Evolutionary conservation across 495 filamentous ascomycete genomes (phyloP), one percentile per base, ranked within the genome.

Genomic region (Lasiosphaeria hispida): DNA sequence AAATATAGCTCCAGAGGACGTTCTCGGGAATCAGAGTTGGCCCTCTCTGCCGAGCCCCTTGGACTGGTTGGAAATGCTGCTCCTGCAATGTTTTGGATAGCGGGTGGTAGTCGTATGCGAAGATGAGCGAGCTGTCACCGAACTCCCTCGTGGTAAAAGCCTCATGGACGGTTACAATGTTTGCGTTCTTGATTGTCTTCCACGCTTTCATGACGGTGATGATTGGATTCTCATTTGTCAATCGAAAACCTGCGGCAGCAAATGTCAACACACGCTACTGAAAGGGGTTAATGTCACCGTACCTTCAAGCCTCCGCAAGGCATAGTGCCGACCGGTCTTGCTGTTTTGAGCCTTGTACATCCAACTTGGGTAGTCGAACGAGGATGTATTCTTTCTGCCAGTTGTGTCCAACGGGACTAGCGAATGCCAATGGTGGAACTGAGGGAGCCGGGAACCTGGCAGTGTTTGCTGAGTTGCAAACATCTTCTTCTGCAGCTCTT

Each of bases 31-130:
- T 78, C 36, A 81, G 75, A 73, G 60, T 60, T 13, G 62, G 75
- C 61, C 60, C 70, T 43, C 68, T 71, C 49, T 64, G 75, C 58
- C 72, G 72, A 57, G 42, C 70, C 60, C 83, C 75, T 53, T 78
- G 76, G 48, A 77, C 80, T 13, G 74, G 69, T 38, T 83, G 80
- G 60, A 96, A 85, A 61, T 96, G 87, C 58, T 90, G 84, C 65
- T 97, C 93, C 35, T 85, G 84, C 11, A 98, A 79, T 3, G 94
- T 96, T 72, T 94, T 95, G 23, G 93, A 88, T 18, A 91, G 75
- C 0, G 94, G 95, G 66, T 95, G 89, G 66, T 93, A 98, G 69
- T 95, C 90, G 56, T 89, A 95, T 36, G 95, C 91, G 68, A 97
- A 89, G 57, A 98, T 87, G 52, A 98, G 80, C 13, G 95, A 97